These are phyloP conservation scores for Grosmannia penicillata DNA, from an alignment of 2,329 filamentous ascomycete species.

Conservation along the genomic window DNA sequence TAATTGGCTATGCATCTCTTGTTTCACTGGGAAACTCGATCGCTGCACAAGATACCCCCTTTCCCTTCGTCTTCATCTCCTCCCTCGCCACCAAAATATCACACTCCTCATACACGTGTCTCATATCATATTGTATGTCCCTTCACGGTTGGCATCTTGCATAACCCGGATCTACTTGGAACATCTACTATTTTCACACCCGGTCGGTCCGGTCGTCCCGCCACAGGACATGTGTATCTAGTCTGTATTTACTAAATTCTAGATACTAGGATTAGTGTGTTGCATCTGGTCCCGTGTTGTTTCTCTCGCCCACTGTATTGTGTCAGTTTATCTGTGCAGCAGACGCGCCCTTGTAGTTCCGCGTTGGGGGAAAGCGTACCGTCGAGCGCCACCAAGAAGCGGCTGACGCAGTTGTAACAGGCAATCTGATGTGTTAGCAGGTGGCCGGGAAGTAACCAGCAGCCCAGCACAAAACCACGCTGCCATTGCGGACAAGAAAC, in stretches of 20 bases:
- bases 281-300: constrained; percentile 32
- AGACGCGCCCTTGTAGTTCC: no score
- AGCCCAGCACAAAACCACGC: no score
- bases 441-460: not conserved
- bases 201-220: no score
- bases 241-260: no score
- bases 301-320: constrained; percentile 38
- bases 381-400: constrained; percentile 70
- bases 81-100: not conserved
- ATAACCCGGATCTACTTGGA: no score
- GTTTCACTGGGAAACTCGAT: not conserved
- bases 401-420: constrained; percentile 72
- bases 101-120: not conserved
- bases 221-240: not conserved
- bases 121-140: not conserved
- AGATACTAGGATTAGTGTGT: not conserved
- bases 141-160: not conserved
- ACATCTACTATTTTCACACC: no score
- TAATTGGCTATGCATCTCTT: no score
- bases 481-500: not conserved
- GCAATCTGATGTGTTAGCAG: constrained; percentile 25
- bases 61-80: no score
- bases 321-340: no score
- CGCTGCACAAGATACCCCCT: not conserved
- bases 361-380: no score